Base-by-base conservation (phyloP, 2,329 filamentous ascomycete species). In the Mariannaea sp. region DNA sequence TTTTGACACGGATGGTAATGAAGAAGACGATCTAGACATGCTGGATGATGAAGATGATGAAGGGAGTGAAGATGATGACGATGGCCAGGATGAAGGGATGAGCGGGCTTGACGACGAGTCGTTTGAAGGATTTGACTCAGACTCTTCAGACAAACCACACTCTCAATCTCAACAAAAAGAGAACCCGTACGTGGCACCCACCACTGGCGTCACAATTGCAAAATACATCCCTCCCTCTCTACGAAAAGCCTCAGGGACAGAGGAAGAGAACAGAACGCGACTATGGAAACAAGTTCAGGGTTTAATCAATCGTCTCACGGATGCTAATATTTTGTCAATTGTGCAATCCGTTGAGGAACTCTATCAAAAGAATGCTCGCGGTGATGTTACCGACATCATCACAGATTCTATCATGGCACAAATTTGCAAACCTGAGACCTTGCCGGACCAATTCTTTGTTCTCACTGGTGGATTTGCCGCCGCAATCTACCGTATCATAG, bases 201-300 rank as follows among this genome's bases (percentile, higher is more conserved):
- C 75, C 2, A 71, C 73, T 2, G 75, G 75, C 16, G 66, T 69
- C 13, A 70, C 75, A 33, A 68, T 77, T 14, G 77, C 79, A 5
- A 96, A 95, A 81, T 99, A 99, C 65, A 81, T 97, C 3, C 93
- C 94, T 1, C 94, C 93, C 3, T 96, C 92, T 1, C 75, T 94
- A 47, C 84, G 92, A 40, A 86, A 81, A 61, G 75, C 80, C 27
- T 73, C 82, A 3, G 78, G 81, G 1, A 83, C 84, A 0, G 86
- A 89, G 58, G 80, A 82, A 1, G 89, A 95, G 69, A 77, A 81
- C 35, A 77, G 89, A 41, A 78, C 79, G 10, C 85, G 88, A 32
- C 76, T 99, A 43, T 85, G 86, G 53, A 85, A 90, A 57, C 90
- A 95, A 66, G 80, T 90, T 0, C 92, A 97, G 69, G 93, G 94